Conservation (phyloP, 2,329 filamentous ascomycete genomes). For the Scleromitrula shiraiana region DNA sequence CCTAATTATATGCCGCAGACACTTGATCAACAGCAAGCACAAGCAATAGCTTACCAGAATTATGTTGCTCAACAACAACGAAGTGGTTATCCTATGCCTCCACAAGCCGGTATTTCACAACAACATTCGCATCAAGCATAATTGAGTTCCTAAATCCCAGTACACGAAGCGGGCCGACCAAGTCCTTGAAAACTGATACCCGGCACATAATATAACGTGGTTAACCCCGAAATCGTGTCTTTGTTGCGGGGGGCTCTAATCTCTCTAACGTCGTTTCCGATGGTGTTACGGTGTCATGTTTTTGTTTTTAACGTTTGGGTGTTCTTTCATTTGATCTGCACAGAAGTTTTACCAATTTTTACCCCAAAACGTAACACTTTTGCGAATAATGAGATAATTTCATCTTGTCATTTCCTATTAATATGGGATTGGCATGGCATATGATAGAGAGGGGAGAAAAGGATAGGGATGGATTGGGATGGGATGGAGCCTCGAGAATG, state of each 20-base stretch:
- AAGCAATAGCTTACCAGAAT: conserved; percentile 74
- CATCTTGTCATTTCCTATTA: conserved; percentile 8
- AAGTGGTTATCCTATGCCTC: conserved; percentile 70
- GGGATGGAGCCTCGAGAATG: background rate
- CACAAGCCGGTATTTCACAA: conserved; percentile 70
- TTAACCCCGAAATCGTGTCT: conserved; percentile 23
- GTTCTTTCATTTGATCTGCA: conserved; percentile 8
- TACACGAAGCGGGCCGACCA: conserved; percentile 23
- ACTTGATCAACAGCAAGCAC: conserved; percentile 59
- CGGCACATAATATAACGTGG: conserved; percentile 41
- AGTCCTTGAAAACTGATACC: conserved; percentile 45
- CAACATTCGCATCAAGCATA: conserved; percentile 76
- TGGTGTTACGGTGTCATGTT: conserved; percentile 25
- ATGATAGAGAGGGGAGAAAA: conserved; percentile 5
- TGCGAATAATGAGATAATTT: conserved; percentile 24
- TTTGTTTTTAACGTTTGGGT: conserved; percentile 7
- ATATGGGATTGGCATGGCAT: background rate
- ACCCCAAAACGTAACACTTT: conserved; percentile 13
- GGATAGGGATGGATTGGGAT: no score
- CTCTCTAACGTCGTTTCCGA: conserved; percentile 20
- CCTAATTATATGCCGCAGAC: conserved; percentile 54
- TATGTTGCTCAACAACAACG: conserved; percentile 69
- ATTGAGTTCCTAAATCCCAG: conserved; percentile 24
- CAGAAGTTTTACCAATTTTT: background rate
- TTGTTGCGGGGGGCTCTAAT: conserved; percentile 22